phyloP scores from a whole-genome alignment of 805 yeast species.

The Scheffersomyces coipomensis region DNA sequence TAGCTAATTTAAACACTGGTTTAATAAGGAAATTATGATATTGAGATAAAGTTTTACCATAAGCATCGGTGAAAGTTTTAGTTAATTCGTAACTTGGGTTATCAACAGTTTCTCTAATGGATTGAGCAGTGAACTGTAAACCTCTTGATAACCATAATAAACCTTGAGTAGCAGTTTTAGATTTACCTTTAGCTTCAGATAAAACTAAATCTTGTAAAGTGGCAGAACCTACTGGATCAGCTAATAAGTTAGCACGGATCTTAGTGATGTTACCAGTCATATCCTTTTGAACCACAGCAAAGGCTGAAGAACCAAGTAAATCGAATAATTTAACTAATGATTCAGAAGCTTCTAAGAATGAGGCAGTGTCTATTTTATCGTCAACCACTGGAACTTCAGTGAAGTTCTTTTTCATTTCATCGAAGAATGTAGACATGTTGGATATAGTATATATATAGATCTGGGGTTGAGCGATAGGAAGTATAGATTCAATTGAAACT shows the following conservation, averaged over 20 bases:
- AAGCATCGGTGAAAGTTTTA: conserved; percentile 81
- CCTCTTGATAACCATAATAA: conserved; percentile 85
- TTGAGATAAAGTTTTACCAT: conserved; percentile 73
- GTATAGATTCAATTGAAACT: too few relatives aligned
- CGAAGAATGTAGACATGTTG: conserved; percentile 75
- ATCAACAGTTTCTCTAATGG: conserved; percentile 76
- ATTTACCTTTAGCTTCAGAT: conserved; percentile 64
- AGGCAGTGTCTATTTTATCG: conserved; percentile 68
- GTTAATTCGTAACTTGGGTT: conserved; percentile 65
- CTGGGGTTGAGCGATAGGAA: too few relatives aligned
- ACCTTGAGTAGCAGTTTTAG: conserved; percentile 86
- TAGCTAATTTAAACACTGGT: conserved; percentile 88
- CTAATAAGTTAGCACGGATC: conserved; percentile 62
- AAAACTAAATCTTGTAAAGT: conserved; percentile 78
- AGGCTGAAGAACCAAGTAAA: conserved; percentile 81
- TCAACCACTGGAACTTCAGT: conserved; percentile 65
- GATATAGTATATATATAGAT: too few relatives aligned
- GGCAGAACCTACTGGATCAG: conserved; percentile 59
- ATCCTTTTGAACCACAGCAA: conserved; percentile 80
- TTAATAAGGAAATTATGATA: conserved; percentile 79
- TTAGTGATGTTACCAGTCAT: conserved; percentile 84
- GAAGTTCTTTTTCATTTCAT: conserved; percentile 71
- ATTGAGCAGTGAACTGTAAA: conserved; percentile 84
- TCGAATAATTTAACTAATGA: conserved; percentile 82
- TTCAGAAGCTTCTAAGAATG: conserved; percentile 80